Evolutionary conservation across 768 basidiomycete genomes (phyloP).

Genomic region (Lepiota venenata): DNA sequence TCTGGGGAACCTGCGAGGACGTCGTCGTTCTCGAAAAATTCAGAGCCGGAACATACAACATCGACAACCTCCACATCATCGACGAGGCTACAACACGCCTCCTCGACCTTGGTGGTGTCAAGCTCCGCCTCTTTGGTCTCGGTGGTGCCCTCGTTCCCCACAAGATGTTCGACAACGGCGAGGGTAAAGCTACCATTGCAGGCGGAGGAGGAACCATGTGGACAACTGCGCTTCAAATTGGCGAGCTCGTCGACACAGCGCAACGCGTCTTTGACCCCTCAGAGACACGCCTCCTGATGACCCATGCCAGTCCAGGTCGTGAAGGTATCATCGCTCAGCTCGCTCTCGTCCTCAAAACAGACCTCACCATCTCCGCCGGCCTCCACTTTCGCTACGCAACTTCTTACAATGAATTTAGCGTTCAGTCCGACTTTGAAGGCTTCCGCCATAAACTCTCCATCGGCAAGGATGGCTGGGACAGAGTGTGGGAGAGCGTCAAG

Average conservation of each 20-base stretch:
- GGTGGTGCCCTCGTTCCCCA: conserved; percentile 94
- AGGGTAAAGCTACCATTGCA: conserved; percentile 94
- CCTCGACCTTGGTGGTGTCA: conserved; percentile 89
- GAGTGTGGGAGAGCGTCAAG: conserved; percentile 95
- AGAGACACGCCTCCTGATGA: conserved; percentile 92
- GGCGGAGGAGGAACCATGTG: conserved; percentile 99
- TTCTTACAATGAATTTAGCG: conserved; percentile 96
- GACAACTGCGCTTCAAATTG: conserved; percentile 96
- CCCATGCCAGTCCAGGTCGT: conserved; percentile 88
- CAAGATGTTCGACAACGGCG: conserved; percentile 94
- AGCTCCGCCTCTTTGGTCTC: conserved; percentile 90
- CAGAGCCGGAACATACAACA: conserved; percentile 73
- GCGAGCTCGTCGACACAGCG: conserved; percentile 96
- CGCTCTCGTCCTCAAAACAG: conserved; percentile 86
- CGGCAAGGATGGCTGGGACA: conserved; percentile 82
- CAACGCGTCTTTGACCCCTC: conserved; percentile 89
- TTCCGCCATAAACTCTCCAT: conserved; percentile 76
- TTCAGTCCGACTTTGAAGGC: conserved; percentile 85
- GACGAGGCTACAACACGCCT: conserved; percentile 95
- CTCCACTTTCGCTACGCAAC: conserved; percentile 97
- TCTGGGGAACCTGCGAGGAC: conserved; percentile 98
- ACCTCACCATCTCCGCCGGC: conserved; percentile 90
- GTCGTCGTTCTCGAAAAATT: conserved; percentile 92
- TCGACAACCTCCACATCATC: conserved; percentile 88
- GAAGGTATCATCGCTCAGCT: conserved; percentile 93